These are phyloP conservation scores for Ajuga reptans DNA, from an alignment of 305 asterid species.

Conservation along the genomic window DNA sequence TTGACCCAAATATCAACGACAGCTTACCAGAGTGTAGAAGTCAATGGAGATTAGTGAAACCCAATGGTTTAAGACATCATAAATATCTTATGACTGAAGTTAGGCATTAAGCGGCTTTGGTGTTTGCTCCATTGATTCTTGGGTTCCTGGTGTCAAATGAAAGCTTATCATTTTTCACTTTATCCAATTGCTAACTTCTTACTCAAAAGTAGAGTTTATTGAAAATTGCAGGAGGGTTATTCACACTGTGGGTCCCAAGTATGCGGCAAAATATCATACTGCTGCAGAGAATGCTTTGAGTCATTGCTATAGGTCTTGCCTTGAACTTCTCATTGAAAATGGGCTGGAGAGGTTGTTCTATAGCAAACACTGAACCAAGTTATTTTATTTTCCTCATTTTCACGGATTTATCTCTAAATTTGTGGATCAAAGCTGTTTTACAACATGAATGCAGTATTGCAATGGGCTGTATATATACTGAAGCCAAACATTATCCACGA, in stretches of 20 bases:
- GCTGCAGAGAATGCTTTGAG: constrained; percentile 97
- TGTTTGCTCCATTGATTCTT: constrained; percentile 7
- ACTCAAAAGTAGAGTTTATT: constrained; percentile 14
- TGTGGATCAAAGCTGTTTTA: constrained; percentile 18
- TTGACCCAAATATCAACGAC: background rate
- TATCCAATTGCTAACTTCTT: background rate
- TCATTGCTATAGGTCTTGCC: constrained; percentile 89
- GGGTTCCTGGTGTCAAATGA: background rate
- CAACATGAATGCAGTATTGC: constrained; percentile 58
- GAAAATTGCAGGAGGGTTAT: constrained; percentile 62
- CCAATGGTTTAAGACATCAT: background rate
- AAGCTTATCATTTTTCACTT: background rate
- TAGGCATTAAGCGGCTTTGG: background rate
- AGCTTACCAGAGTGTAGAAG: background rate
- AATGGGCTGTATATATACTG: constrained; percentile 73
- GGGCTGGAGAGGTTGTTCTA: constrained; percentile 58
- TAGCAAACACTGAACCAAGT: constrained; percentile 17
- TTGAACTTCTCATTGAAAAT: constrained; percentile 79
- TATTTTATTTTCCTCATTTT: constrained; percentile 19
- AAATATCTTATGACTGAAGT: background rate
- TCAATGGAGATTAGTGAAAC: background rate
- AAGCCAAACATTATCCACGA: constrained; percentile 82
- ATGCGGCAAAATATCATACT: constrained; percentile 86
- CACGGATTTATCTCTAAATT: constrained; percentile 10
- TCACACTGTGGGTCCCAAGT: constrained; percentile 91